Conservation (phyloP, 2,329 filamentous ascomycete species). For the Daldinia sp. region DNA sequence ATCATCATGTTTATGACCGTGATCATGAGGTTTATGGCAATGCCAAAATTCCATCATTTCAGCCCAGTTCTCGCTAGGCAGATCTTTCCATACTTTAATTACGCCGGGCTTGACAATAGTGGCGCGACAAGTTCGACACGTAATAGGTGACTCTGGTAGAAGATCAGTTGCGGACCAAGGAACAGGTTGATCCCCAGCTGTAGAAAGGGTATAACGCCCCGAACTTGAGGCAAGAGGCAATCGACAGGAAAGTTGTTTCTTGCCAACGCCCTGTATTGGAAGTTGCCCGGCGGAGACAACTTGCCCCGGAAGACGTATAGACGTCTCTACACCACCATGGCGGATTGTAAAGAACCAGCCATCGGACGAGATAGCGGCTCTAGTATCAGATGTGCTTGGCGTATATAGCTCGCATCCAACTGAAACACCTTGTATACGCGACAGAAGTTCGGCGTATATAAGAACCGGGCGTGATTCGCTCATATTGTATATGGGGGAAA, state of each 20-base stretch:
- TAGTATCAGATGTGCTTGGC: conserved; percentile 58
- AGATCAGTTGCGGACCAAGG: conserved; percentile 70
- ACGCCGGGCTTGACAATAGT: conserved; percentile 54
- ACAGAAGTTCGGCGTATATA: conserved; percentile 74
- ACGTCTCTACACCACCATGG: conserved; percentile 59
- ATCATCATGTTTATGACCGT: conserved; percentile 61
- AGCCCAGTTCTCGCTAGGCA: conserved; percentile 97
- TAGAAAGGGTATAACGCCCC: conserved; percentile 14
- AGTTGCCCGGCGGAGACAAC: conserved; percentile 54
- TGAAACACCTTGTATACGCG: conserved; percentile 74
- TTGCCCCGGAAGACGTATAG: conserved; percentile 57
- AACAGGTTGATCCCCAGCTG: conserved; percentile 56
- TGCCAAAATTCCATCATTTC: conserved; percentile 99
- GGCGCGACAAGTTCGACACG: conserved; percentile 57
- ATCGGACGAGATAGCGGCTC: conserved; percentile 58
- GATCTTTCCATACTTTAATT: conserved; percentile 81
- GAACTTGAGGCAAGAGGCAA: conserved; percentile 55
- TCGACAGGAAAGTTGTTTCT: conserved; percentile 64
- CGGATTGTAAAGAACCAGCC: conserved; percentile 61
- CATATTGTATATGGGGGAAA: conserved; percentile 41
- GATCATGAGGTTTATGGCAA: conserved; percentile 88
- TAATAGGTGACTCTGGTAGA: conserved; percentile 54
- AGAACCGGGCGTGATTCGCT: conserved; percentile 43
- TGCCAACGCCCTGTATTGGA: conserved; percentile 53
- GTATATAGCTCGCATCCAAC: conserved; percentile 65